Percentiles rank a stretch among this genome's conserved stretches.
Conservation (phyloP, 371 early-diverging fungal species). For the Apophysomyces trapeziformis region DNA sequence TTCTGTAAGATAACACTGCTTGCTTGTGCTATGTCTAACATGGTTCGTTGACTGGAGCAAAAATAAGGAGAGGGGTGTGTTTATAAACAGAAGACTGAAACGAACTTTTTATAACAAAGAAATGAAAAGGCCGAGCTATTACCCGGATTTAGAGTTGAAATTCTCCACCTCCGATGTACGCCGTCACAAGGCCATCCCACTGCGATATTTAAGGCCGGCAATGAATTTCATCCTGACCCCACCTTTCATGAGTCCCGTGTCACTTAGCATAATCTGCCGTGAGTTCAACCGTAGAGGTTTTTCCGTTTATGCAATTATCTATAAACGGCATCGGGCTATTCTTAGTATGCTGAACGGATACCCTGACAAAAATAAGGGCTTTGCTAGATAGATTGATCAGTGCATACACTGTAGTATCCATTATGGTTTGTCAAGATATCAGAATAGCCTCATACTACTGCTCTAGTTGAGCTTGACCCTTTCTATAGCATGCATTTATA, state of each 20-base stretch:
- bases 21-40: background rate
- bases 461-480: no score
- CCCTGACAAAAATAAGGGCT: no score
- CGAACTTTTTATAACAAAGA: background rate
- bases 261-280: background rate
- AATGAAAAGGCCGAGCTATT: constrained; percentile 3
- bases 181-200: background rate
- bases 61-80: background rate
- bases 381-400: no score
- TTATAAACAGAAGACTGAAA: background rate
- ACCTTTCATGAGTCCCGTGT: no score
- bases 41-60: background rate
- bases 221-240: no score
- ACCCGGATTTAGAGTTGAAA: background rate
- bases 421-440: no score
- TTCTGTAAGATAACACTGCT: background rate
- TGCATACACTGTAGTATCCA: no score
- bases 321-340: no score
- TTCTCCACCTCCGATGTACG: background rate
- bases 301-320: background rate
- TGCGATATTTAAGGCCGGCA: no score
- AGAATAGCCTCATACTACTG: no score
- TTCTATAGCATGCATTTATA: no score
- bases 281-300: background rate
- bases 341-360: no score